Percentiles rank a stretch among this genome's conserved stretches.
Conservation (phyloP, 108 stramenopile genomes). For the Cyclostephanos invisitatus region DNA sequence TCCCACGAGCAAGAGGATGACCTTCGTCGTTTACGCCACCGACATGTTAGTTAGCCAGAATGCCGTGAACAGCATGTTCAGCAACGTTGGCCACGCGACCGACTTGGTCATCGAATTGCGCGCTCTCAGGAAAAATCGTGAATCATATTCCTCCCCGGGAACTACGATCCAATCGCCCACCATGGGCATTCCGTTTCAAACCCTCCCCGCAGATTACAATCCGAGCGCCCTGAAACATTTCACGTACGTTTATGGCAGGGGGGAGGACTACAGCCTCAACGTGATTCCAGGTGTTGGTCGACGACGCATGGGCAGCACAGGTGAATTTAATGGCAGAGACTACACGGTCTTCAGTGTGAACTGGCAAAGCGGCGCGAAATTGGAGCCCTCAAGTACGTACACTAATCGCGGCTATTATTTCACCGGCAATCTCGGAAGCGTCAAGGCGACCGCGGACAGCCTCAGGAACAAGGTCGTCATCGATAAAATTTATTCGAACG, state of each 20-base stretch:
- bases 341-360: slow-evolving; percentile 21
- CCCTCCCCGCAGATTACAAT: slow-evolving; percentile 1
- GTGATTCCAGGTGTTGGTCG: not conserved
- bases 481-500: slow-evolving; percentile 8
- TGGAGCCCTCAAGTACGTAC: slow-evolving; percentile 10
- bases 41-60: not conserved
- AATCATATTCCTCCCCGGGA: no score
- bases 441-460: slow-evolving; percentile 16
- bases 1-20: slow-evolving; percentile 3
- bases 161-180: slow-evolving; percentile 4
- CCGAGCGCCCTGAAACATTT: slow-evolving; percentile 15
- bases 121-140: not conserved
- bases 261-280: not conserved
- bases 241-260: slow-evolving; percentile 25
- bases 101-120: not conserved
- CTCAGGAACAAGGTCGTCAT: slow-evolving; percentile 4
- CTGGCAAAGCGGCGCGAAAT: slow-evolving; percentile 2
- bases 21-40: slow-evolving; percentile 21
- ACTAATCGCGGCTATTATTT: slow-evolving; percentile 15
- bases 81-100: not conserved
- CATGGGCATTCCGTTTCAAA: not conserved
- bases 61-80: slow-evolving; percentile 10
- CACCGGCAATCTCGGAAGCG: not conserved
- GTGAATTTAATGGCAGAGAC: not conserved
- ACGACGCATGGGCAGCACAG: slow-evolving; percentile 8